Evolutionary conservation across 2,329 filamentous ascomycete genomes (phyloP), one percentile per base, ranked within the genome.

Genomic region (Alternaria ethzedia): DNA sequence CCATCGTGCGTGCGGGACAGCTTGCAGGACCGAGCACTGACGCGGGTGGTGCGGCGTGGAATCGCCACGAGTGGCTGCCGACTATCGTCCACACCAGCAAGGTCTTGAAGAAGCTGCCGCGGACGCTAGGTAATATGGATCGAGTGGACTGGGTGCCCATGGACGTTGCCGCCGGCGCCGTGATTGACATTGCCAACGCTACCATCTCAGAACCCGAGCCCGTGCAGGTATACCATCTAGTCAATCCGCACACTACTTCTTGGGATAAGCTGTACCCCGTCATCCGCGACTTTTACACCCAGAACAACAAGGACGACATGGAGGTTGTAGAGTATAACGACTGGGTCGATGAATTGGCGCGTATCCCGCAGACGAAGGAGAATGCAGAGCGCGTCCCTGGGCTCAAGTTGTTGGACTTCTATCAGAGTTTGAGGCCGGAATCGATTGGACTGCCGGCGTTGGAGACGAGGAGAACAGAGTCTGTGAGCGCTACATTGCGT

Each of bases 1-100:
- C 64, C 7, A 67, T 78, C 9, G 58, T 72, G 7, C 70, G 77
- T 10, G 71, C 71, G 9, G 75, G 77, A 4, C 77, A 79, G 59
- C 67, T 79, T 4, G 76, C 74, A 23, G 77, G 77, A 6, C 71
- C 75, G 2, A 66, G 66, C 13, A 54, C 46, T 2, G 23, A 56
- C 5, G 57, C 51, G n/a, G 54, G 65, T 6, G 56, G 64, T 4
- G 71, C 73, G 5, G 54, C 70, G 7, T 76, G 75, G 75, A 74
- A 73, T 12, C 49, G 45, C 10, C 61, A 69, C 12, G 74, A 77
- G 46, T 76, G 74, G 74, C 59, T 77, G 2, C 74, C 75, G 9
- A 71, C 66, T n/a, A 23, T 77, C 4, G 61, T 77, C 1, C 49
- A 63, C n/a, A 72, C 69, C 0, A 71, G 67, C 32, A 72, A 66